Percentiles rank a stretch among this genome's conserved stretches.
These are phyloP conservation scores for Irineochytrium annulatum DNA, from an alignment of 192 early-diverging fungal genomes.

Conservation along the genomic window DNA sequence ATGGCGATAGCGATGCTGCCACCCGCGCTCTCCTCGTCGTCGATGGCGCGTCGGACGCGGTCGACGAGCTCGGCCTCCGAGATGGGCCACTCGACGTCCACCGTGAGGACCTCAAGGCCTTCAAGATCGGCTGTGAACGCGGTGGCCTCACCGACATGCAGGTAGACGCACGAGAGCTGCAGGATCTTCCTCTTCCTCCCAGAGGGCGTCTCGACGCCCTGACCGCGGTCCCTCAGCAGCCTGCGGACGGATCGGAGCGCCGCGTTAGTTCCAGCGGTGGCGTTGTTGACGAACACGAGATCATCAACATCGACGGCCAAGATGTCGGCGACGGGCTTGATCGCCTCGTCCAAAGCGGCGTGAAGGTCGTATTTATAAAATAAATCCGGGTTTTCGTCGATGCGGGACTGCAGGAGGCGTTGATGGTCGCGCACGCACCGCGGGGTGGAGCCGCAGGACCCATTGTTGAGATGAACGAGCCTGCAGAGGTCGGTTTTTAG, in stretches of 20 bases:
- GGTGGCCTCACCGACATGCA: conserved; percentile 42
- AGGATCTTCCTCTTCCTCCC: conserved; percentile 34
- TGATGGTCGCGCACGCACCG: conserved; percentile 13
- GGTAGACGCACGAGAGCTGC: conserved; percentile 54
- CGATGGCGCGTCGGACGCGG: conserved; percentile 36
- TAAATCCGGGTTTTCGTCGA: conserved; percentile 40
- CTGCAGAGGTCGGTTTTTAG: neutral
- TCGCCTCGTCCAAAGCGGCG: conserved; percentile 22
- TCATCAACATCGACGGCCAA: conserved; percentile 43
- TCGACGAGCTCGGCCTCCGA: conserved; percentile 16
- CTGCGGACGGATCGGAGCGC: conserved; percentile 19
- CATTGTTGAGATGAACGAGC: conserved; percentile 58
- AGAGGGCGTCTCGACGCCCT: neutral
- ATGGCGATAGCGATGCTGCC: conserved; percentile 38
- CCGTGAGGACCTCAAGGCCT: conserved; percentile 33
- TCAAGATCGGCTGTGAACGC: conserved; percentile 43
- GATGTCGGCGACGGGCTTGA: conserved; percentile 34
- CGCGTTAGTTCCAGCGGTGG: conserved; percentile 53
- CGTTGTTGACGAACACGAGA: conserved; percentile 55
- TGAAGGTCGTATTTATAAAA: conserved; percentile 47
- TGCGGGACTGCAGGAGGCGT: neutral
- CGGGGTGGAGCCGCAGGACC: conserved; percentile 54
- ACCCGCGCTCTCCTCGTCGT: conserved; percentile 28
- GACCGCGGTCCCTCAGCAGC: neutral
- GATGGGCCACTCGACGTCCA: conserved; percentile 50